Evolutionary conservation across 148 eudicot species (phyloP).

Genomic region (Cornus kousa): DNA sequence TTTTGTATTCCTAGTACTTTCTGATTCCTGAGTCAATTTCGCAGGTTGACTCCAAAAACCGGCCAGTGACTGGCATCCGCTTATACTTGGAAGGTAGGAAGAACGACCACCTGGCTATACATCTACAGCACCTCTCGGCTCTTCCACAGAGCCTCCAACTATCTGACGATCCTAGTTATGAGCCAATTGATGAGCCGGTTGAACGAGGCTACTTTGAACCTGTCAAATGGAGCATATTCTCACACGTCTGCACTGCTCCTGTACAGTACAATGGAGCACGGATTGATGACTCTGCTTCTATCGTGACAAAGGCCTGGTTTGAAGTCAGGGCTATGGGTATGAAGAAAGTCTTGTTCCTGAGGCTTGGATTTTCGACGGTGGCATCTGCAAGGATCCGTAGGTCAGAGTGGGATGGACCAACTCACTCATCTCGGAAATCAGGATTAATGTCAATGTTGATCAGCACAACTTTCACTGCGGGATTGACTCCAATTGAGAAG

Average conservation of each 20-base stretch:
- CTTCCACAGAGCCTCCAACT: slow-evolving; percentile 74
- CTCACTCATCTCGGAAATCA: slow-evolving; percentile 64
- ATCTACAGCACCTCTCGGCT: slow-evolving; percentile 85
- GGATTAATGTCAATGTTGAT: slow-evolving; percentile 78
- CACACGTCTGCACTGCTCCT: slow-evolving; percentile 67
- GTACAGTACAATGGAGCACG: slow-evolving; percentile 47
- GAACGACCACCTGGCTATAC: slow-evolving; percentile 80
- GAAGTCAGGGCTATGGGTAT: slow-evolving; percentile 78
- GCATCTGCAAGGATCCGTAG: slow-evolving; percentile 64
- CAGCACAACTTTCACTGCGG: slow-evolving; percentile 70
- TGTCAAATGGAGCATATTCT: slow-evolving; percentile 47
- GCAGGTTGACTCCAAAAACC: slow-evolving; percentile 73
- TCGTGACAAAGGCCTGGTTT: slow-evolving; percentile 85
- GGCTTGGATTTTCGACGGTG: slow-evolving; percentile 49
- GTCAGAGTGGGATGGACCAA: slow-evolving; percentile 79
- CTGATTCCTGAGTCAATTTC: not conserved
- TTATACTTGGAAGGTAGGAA: slow-evolving; percentile 85
- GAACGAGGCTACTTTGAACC: slow-evolving; percentile 68
- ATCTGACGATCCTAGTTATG: slow-evolving; percentile 47
- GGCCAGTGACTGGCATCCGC: slow-evolving; percentile 91
- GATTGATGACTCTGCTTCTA: slow-evolving; percentile 57
- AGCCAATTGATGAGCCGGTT: slow-evolving; percentile 39
- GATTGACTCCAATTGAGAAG: slow-evolving; percentile 35
- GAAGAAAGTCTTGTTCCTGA: slow-evolving; percentile 51
- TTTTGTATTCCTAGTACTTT: not conserved